Conservation (phyloP, 805 yeast species). For the Blastobotrys attinorum region DNA sequence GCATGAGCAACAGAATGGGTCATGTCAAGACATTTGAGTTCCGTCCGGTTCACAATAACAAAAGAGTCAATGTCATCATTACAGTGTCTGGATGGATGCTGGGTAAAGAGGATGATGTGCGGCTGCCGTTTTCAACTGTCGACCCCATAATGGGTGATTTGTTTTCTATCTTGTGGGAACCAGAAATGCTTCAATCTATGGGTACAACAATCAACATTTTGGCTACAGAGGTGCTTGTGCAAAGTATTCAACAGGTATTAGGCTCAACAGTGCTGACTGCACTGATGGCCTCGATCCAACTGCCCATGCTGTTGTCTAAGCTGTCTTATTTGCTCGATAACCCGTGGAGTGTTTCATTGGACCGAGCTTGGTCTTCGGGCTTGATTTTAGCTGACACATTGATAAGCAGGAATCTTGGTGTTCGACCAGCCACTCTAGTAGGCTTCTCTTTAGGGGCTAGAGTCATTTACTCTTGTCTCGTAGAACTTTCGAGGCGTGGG, state of each 20-base stretch:
- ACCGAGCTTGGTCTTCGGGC: constrained; percentile 97
- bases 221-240: constrained; percentile 88
- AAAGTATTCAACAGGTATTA: constrained; percentile 88
- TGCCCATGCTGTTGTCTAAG: constrained; percentile 87
- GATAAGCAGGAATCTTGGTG: constrained; percentile 80
- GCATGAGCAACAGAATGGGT: constrained; percentile 82
- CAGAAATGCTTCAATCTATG: constrained; percentile 90
- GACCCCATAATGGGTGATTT: constrained; percentile 98
- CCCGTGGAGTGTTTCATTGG: constrained; percentile 97
- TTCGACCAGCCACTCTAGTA: constrained; percentile 82
- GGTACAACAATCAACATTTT: constrained; percentile 93
- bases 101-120: constrained; percentile 88
- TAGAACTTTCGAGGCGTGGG: constrained; percentile 77
- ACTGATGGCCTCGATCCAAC: constrained; percentile 84
- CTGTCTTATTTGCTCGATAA: constrained; percentile 84
- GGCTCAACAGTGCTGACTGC: constrained; percentile 88
- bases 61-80: constrained; percentile 74
- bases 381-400: constrained; percentile 83
- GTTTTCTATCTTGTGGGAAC: constrained; percentile 92
- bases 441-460: constrained; percentile 95
- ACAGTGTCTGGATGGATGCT: constrained; percentile 98
- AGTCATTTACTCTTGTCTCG: constrained; percentile 79
- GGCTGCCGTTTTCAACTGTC: constrained; percentile 91
- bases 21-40: constrained; percentile 92
- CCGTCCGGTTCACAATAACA: constrained; percentile 84